phyloP scores from a whole-genome alignment of 2,329 filamentous ascomycete species.

The Claviceps maximensis region DNA sequence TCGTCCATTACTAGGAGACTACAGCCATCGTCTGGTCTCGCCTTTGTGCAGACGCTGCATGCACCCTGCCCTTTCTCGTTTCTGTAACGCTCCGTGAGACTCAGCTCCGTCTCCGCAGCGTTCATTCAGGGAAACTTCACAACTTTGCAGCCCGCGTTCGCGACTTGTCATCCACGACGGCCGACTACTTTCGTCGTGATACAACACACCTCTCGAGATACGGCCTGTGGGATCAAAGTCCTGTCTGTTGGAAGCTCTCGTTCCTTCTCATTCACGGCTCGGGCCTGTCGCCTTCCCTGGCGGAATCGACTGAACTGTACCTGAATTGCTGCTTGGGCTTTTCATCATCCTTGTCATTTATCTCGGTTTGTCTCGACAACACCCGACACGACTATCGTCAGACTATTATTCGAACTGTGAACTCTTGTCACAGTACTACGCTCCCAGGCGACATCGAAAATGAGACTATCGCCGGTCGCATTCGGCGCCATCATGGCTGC shows the following conservation, averaged over 20 bases:
- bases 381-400: neutral
- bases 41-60: neutral
- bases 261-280: neutral
- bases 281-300: conserved; percentile 9
- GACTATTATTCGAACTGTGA: neutral
- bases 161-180: neutral
- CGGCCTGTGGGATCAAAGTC: neutral
- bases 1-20: conserved; percentile 9
- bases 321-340: neutral
- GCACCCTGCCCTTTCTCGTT: neutral
- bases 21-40: neutral
- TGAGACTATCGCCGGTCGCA: conserved; percentile 20
- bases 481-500: conserved; percentile 17
- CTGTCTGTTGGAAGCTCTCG: neutral
- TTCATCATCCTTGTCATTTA: neutral
- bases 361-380: neutral
- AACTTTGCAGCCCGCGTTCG: neutral
- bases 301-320: conserved; percentile 13
- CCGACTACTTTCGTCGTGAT: neutral
- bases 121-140: neutral
- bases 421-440: neutral
- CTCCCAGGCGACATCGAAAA: conserved; percentile 8
- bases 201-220: neutral
- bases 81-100: neutral
- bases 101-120: neutral